Conservation (phyloP, 306 rosid species). For the Castanea crenata region DNA sequence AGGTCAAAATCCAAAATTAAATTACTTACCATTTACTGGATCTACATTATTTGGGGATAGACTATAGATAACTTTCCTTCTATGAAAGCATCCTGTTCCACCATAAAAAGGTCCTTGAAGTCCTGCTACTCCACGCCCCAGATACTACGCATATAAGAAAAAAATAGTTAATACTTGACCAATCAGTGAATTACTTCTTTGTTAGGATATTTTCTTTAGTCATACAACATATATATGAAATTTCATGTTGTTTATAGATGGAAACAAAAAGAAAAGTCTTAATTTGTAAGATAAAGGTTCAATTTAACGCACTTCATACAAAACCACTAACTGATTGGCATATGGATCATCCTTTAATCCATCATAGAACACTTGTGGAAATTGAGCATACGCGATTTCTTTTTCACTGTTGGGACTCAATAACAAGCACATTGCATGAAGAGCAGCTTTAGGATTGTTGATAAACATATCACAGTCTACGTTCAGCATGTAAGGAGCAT, state of each 20-base stretch:
- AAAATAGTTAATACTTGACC: neutral
- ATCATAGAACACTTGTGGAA: slow-evolving; percentile 50
- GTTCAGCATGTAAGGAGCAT: slow-evolving; percentile 63
- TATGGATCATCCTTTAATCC: slow-evolving; percentile 62
- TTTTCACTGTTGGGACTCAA: slow-evolving; percentile 32
- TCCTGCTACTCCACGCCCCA: slow-evolving; percentile 40
- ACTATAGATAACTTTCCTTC: slow-evolving; percentile 68
- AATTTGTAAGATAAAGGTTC: neutral
- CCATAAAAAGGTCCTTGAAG: slow-evolving; percentile 52
- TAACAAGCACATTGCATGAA: slow-evolving; percentile 61
- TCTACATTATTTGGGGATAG: slow-evolving; percentile 29
- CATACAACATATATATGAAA: too few relatives aligned
- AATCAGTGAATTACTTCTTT: too few relatives aligned
- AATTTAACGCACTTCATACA: slow-evolving; percentile 21
- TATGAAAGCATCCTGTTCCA: slow-evolving; percentile 62
- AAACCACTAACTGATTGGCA: slow-evolving; percentile 47
- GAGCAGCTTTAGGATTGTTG: slow-evolving; percentile 46
- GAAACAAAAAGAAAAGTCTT: neutral
- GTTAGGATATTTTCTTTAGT: too few relatives aligned
- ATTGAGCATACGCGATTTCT: slow-evolving; percentile 63
- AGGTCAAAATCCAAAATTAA: neutral
- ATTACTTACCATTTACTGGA: slow-evolving; percentile 1
- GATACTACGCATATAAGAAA: slow-evolving; percentile 8
- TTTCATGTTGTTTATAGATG: too few relatives aligned
- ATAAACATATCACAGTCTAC: slow-evolving; percentile 80